Percentiles rank a stretch among this genome's conserved stretches.
Evolutionary conservation across 257 asterid species (phyloP).

Genomic region (Nicotiana knightiana): DNA sequence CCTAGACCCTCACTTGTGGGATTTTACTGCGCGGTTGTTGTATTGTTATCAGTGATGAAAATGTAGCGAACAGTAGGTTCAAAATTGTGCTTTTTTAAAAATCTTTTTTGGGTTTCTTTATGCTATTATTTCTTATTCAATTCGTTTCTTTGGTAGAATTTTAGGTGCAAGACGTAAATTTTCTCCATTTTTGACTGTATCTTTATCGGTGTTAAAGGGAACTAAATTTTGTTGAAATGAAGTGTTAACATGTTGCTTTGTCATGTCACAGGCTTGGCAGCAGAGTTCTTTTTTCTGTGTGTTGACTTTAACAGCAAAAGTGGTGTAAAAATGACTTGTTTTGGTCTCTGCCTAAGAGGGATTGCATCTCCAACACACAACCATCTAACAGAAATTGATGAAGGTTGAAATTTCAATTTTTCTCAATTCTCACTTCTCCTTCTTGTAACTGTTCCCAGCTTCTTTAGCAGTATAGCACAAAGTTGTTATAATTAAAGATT

Average conservation of each 20-base stretch:
- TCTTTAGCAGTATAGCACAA: background rate
- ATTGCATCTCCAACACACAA: slow-evolving; percentile 21
- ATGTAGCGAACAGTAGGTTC: background rate
- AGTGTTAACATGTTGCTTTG: background rate
- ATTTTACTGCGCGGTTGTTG: no score
- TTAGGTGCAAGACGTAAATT: background rate
- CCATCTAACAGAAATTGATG: slow-evolving; percentile 32
- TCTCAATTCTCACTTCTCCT: background rate
- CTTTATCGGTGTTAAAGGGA: background rate
- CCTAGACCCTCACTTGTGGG: no score
- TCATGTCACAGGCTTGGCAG: background rate
- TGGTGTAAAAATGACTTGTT: slow-evolving; percentile 43
- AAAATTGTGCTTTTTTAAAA: background rate
- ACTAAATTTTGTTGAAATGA: background rate
- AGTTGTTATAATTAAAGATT: background rate
- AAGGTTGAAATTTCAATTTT: slow-evolving; percentile 38
- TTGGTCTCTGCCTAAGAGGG: slow-evolving; percentile 32
- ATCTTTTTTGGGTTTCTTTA: background rate
- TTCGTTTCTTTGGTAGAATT: background rate
- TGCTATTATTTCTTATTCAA: background rate
- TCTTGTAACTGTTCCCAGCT: background rate
- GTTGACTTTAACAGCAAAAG: background rate
- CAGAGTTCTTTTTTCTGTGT: background rate
- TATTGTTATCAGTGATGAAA: background rate
- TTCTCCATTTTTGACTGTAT: background rate